A percentile compares a stretch with the other conserved stretches of the same genome.
Conservation (phyloP, 495 filamentous ascomycete species). For the Penicillium arizonense region DNA sequence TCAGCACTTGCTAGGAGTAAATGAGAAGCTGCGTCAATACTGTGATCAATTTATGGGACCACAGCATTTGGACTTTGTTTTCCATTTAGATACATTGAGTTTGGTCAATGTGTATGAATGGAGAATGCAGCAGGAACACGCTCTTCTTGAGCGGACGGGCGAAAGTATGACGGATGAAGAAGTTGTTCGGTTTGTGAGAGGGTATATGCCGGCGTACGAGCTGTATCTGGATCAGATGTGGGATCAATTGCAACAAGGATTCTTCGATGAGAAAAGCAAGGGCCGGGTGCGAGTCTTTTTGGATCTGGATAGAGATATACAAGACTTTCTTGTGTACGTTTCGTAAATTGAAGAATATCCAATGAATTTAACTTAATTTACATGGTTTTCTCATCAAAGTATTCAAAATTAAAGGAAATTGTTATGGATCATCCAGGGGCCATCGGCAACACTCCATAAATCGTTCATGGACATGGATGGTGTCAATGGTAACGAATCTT, state of each 20-base stretch:
- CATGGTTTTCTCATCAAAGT: not conserved
- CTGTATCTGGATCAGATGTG: conserved; percentile 14
- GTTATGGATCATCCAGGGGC: conserved; percentile 41
- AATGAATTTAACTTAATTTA: too few relatives aligned
- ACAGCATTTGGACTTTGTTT: conserved; percentile 11
- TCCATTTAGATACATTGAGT: conserved; percentile 18
- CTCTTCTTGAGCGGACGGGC: not conserved
- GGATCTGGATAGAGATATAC: conserved; percentile 8
- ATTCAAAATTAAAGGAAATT: conserved; percentile 10
- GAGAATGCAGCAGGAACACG: conserved; percentile 16
- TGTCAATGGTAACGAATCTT: conserved; percentile 20
- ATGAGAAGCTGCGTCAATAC: conserved; percentile 10
- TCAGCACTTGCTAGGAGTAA: conserved; percentile 10
- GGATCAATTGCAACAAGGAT: conserved; percentile 6
- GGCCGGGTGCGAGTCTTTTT: conserved; percentile 14
- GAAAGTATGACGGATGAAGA: conserved; percentile 15
- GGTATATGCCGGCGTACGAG: conserved; percentile 21
- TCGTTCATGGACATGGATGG: conserved; percentile 27
- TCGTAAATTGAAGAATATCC: not conserved
- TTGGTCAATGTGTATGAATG: conserved; percentile 19
- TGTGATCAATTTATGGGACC: conserved; percentile 17
- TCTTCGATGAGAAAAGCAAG: conserved; percentile 1
- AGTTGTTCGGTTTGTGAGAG: conserved; percentile 12
- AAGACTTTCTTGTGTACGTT: not conserved
- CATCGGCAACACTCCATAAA: conserved; percentile 42